Base-by-base conservation (phyloP, 2,329 filamentous ascomycete genomes). In the Rhynchosporium agropyri region DNA sequence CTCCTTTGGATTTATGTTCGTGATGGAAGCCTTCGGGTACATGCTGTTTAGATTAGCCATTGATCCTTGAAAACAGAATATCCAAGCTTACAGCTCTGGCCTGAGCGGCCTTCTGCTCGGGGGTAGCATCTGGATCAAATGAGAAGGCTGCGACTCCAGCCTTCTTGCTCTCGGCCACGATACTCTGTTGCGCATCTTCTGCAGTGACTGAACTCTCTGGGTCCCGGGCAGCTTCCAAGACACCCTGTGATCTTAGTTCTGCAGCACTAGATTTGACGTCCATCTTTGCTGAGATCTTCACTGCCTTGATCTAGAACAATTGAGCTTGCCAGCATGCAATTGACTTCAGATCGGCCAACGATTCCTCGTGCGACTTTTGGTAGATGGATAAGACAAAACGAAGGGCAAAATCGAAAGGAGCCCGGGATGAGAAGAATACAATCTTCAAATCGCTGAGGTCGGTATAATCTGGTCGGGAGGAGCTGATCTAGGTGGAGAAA, bases 91-190 rank as follows among this genome's bases (percentile, higher is more conserved):
- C 92, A 74, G 88, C 84, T 81, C 84, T 81, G 28, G 89, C 88
- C 74, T 93, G 90, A 38, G 89, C 89, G 65, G 84, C 88, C 80
- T 99, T 99, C 76, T 96, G 83, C 75, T 92, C 91, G 0, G 89
- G 83, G 49, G 83, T 88, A 48, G 92, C 93, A 79, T 97, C 79
- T 0, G 95, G 92, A 74, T 99, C 84, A 78, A 98, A 99, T 66
- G 88, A 85, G 75, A 90, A 62, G 33, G 60, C 60, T 31, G 53
- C 53, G 8, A 62, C 60, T 13, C 95, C 95, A 12, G 89, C 91
- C 71, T 89, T 89, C 72, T 83, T 86, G 69, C 91, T 91, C 76
- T 96, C 88, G 60, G 90, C 81, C 31, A 96, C 82, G 55, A 97
- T 83, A 71, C 85, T 84, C 69, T 84, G 82, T 77, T 96, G 84